These are phyloP conservation scores for Thelonectria olida DNA, from an alignment of 2,329 filamentous ascomycete species.

Conservation along the genomic window DNA sequence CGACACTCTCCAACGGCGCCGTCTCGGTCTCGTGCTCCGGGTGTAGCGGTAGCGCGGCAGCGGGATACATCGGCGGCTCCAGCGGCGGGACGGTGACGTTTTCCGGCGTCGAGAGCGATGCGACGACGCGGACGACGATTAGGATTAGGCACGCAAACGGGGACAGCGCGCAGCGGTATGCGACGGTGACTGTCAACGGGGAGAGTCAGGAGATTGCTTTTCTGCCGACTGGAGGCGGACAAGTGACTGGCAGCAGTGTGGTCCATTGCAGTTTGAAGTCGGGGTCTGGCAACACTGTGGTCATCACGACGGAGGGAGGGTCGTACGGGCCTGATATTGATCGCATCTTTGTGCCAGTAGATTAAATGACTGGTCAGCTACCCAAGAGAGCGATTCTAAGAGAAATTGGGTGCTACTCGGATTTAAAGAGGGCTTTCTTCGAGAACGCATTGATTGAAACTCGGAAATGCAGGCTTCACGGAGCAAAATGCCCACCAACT, in stretches of 20 bases:
- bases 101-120: conserved; percentile 37
- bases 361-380: no score
- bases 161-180: background rate
- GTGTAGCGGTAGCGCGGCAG: conserved; percentile 59
- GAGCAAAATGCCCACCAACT: no score
- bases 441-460: no score
- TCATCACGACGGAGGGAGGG: conserved; percentile 1
- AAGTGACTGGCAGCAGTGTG: conserved; percentile 7
- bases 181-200: conserved; percentile 5
- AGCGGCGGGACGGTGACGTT: conserved; percentile 59
- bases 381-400: no score
- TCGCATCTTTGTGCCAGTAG: conserved; percentile 6
- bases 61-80: conserved; percentile 65
- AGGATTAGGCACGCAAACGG: conserved; percentile 10
- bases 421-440: no score
- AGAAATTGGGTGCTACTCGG: no score
- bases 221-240: background rate
- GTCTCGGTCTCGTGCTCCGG: conserved; percentile 55
- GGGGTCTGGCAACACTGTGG: background rate
- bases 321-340: conserved; percentile 13
- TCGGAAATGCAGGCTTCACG: no score
- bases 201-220: conserved; percentile 4
- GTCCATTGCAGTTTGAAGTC: conserved; percentile 8
- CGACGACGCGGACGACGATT: background rate
- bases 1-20: conserved; percentile 55